These are phyloP conservation scores for Aureobasidium zeae DNA, from an alignment of 2,329 filamentous ascomycete genomes.

Conservation along the genomic window DNA sequence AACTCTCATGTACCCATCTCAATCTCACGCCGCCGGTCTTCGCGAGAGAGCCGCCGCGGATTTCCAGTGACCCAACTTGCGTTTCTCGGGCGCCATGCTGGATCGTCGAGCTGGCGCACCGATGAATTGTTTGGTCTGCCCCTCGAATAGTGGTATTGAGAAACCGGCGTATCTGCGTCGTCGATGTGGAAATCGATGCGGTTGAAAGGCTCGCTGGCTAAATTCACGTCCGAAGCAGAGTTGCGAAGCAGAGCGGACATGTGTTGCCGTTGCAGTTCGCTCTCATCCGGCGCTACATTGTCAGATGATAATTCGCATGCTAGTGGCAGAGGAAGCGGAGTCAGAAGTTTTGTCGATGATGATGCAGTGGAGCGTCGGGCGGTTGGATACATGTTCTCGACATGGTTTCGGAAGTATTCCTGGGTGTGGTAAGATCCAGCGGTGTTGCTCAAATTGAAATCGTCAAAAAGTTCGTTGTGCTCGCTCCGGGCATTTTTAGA, in stretches of 20 bases:
- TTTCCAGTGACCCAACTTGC: not conserved
- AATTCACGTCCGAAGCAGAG: slow-evolving; percentile 9
- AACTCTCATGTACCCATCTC: slow-evolving; percentile 10
- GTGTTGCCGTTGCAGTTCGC: slow-evolving; percentile 42
- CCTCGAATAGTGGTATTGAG: slow-evolving; percentile 7
- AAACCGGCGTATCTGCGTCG: slow-evolving; percentile 12
- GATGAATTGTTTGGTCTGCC: not conserved
- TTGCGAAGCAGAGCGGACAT: slow-evolving; percentile 38
- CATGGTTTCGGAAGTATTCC: slow-evolving; percentile 37
- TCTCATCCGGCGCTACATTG: slow-evolving; percentile 34
- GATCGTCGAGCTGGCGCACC: not conserved
- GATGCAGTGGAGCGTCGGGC: slow-evolving; percentile 23
- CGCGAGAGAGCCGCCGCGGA: not conserved
- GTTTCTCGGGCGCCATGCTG: slow-evolving; percentile 1
- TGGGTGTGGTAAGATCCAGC: slow-evolving; percentile 26
- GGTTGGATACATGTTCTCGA: slow-evolving; percentile 39
- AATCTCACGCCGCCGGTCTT: slow-evolving; percentile 9
- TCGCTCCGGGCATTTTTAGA: slow-evolving; percentile 16
- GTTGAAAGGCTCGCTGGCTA: slow-evolving; percentile 9
- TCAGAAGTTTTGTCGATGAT: slow-evolving; percentile 16
- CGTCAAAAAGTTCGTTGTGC: slow-evolving; percentile 24
- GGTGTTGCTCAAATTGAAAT: slow-evolving; percentile 14
- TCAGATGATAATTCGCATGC: too few relatives aligned
- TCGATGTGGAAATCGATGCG: slow-evolving; percentile 17
- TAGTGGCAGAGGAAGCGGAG: too few relatives aligned